Evolutionary conservation across 2,329 filamentous ascomycete genomes (phyloP), one percentile per base, ranked within the genome.

Genomic region (Colletotrichum sansevieriae): DNA sequence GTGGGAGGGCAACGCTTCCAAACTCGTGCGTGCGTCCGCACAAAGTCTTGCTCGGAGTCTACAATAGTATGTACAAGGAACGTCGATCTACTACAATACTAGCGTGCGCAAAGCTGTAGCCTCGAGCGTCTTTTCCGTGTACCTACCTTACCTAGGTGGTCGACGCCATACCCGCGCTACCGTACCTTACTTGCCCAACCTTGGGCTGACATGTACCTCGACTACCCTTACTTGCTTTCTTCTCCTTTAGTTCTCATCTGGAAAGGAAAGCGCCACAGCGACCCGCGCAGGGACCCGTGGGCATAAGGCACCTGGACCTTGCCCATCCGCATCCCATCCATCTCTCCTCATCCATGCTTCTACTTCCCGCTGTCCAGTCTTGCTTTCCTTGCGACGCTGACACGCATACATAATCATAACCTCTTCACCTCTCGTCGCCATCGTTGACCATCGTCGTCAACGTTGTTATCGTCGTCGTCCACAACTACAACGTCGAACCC

Each of bases 231-330:
- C 20, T 12, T 57, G 12, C 46, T 22, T 33, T 22, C 22, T 20
- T 47, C n/a, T 10, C 25, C 29, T 35, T 18, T 35, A 57, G 41
- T 59, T 54, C 37, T 62, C 57, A 15, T 46, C 37, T 25, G 25
- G 15, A 43, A 20, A 10, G 20, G 15, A 39, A 11, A 51, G 59
- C 49, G 51, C 58, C 58, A 66, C 63, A 55, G 57, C 57, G 51
- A 67, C 59, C 59, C 35, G 64, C 51, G 59, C 64, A 67, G 64
- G 51, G 65, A 52, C 22, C 29, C 7, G 39, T 29, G 49, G 37
- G 55, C 43, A 20, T 29, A 49, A 47, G 44, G 44, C 44, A 60
- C 44, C 59, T 52, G 44, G 65, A 57, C 43, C 63, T 61, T 47
- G 64, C 43, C 59, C 59, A 51, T 51, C 44, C 44, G 47, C 56